phyloP scores from a whole-genome alignment of 2,329 filamentous ascomycete genomes.

The Pseudogymnoascus sp. region DNA sequence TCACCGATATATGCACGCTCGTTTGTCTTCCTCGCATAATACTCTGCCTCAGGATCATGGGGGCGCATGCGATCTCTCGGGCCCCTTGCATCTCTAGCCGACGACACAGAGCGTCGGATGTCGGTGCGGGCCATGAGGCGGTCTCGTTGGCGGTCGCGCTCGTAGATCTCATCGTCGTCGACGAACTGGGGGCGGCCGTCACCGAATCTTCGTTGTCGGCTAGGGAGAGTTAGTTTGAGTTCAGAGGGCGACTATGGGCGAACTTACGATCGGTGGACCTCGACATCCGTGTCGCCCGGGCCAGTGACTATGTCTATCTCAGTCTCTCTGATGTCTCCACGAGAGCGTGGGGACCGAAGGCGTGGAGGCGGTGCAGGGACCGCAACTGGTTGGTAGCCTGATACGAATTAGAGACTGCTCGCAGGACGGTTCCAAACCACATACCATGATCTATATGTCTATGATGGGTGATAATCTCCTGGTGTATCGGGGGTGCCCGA shows the following conservation, averaged over 20 bases:
- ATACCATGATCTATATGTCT: constrained; percentile 79
- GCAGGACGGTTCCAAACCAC: constrained; percentile 23
- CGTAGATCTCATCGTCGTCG: constrained; percentile 62
- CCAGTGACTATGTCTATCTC: constrained; percentile 55
- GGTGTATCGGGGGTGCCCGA: constrained; percentile 70
- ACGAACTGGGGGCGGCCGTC: constrained; percentile 37
- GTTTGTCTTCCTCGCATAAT: constrained; percentile 58
- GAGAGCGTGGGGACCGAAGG: constrained; percentile 41
- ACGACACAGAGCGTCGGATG: constrained; percentile 32
- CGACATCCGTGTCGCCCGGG: constrained; percentile 48
- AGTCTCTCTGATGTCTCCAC: constrained; percentile 38
- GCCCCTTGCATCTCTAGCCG: constrained; percentile 36
- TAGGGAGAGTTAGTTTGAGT: neutral
- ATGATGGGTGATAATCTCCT: constrained; percentile 85
- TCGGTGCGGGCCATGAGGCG: constrained; percentile 35
- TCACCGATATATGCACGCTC: constrained; percentile 65
- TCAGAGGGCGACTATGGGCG: neutral
- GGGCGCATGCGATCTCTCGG: constrained; percentile 28
- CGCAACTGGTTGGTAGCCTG: constrained; percentile 12
- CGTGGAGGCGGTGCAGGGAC: constrained; percentile 26
- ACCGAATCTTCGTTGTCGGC: constrained; percentile 18
- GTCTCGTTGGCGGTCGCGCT: constrained; percentile 45
- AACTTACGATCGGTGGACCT: constrained; percentile 33
- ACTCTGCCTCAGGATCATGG: constrained; percentile 45
- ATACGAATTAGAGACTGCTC: constrained; percentile 30